Base-by-base conservation (phyloP, 148 eudicot genomes). In the Bassia scoparia region DNA sequence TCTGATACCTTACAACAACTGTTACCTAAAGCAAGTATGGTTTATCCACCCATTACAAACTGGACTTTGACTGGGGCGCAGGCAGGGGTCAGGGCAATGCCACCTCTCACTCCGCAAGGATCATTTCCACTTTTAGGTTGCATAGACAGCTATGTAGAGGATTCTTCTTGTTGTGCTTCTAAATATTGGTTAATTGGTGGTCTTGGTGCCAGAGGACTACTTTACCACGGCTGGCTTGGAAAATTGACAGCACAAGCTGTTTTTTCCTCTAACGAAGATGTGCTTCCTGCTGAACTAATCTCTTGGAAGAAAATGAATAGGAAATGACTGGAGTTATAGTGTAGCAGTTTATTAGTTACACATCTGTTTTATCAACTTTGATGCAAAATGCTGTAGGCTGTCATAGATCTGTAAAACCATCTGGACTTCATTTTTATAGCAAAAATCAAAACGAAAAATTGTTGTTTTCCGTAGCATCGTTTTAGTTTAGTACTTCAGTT, bases 71-170 rank as follows among this genome's bases (percentile, higher is more conserved):
- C 78, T 18, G 89, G 89, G 69, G 91, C 90, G 29, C 84, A 75
- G 49, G 97, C 94, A 46, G 99, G 97, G 21, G 79, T 92, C 44
- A 92, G 97, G 86, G 99, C 89, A 71, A 92, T 92, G 97, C 96
- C 96, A 13, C 96, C 97, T 21, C 85, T 92, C 72, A 85, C 99
- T 64, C 76, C 81, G 16, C 74, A 92, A 44, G 97, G 99, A 65
- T 92, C 99, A 2, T 84, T 88, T 76, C 99, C 99, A 1, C 79
- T 95, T 66, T 65, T 90, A 75, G 99, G 99, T 43, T 83, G 89
- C 66, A 53, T 95, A 29, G 90, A 95, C 67, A 84, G 88, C 59
- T 75, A 80, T 56, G 69, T 91, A 33, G 84, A 78, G 53, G 75
- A 76, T 21, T 11, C 13, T 26, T 12, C 34, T 9, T 54, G 65